Conservation (phyloP, 2,329 filamentous ascomycete species). For the Hypoxylon sp. region DNA sequence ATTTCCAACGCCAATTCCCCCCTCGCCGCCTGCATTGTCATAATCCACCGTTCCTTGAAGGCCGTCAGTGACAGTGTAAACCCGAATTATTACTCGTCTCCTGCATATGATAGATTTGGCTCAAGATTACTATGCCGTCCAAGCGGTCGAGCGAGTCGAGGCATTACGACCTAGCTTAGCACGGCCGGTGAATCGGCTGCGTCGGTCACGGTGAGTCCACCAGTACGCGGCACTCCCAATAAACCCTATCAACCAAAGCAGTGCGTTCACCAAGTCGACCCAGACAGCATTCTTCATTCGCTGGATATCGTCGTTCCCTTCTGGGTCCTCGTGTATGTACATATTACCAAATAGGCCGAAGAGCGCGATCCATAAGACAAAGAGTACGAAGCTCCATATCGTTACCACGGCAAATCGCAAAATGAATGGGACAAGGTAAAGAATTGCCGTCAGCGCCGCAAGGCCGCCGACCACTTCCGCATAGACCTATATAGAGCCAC, state of each 20-base stretch:
- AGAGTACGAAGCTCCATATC: conserved; percentile 79
- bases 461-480: conserved; percentile 79
- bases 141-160: conserved; percentile 46
- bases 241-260: conserved; percentile 81
- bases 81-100: conserved; percentile 2
- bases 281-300: conserved; percentile 91
- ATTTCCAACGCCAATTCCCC: conserved; percentile 24
- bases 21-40: conserved; percentile 7
- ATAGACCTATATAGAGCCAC: conserved; percentile 67
- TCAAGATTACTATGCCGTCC: conserved; percentile 35
- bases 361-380: conserved; percentile 83
- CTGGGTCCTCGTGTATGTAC: conserved; percentile 79
- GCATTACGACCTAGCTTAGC: conserved; percentile 61
- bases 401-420: conserved; percentile 69
- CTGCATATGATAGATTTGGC: conserved; percentile 7
- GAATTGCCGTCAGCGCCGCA: conserved; percentile 73
- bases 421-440: conserved; percentile 77
- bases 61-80: not conserved
- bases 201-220: conserved; percentile 67
- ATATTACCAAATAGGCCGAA: conserved; percentile 88
- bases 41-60: conserved; percentile 1
- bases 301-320: conserved; percentile 74
- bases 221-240: conserved; percentile 71
- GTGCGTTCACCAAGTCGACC: conserved; percentile 81
- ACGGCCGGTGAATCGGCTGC: conserved; percentile 72